Base-by-base conservation (phyloP, 768 basidiomycete genomes). In the Tephrocybe sp. region DNA sequence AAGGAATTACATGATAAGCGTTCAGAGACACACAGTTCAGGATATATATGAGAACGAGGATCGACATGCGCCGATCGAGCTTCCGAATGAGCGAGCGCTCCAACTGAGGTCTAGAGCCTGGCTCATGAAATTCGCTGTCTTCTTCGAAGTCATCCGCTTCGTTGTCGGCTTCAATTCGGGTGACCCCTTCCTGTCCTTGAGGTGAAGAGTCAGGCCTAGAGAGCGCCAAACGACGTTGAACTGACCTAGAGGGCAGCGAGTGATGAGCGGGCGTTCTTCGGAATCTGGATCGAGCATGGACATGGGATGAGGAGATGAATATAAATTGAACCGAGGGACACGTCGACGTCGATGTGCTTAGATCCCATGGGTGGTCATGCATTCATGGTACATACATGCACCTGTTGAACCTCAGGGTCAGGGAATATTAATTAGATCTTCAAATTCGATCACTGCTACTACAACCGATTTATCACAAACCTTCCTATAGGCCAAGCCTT, bases 31-130 rank as follows among this genome's bases (percentile, higher is more conserved):
- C 71, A 68, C 76, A 79, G 54, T 80, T 79, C 34, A 80, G 54
- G 50, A 80, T 78, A 58, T 80, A 79, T 48, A 80, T 78, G 32
- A 77, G 46, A 23, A 81, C 67, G 54, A 83, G 57, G 42, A 83
- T 76, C 38, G 74, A 73, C 79, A 83, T 80, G 23, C 81, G 72
- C 32, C 76, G 52, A 58, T 85, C 83, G 40, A 86, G 55, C 61
- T 85, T 85, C 57, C 69, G 63, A 45, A 84, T 58, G 12, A 86
- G 69, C 55, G 71, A 78, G 56, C 68, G 74, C 65, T 85, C 84
- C 15, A 85, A 67, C 28, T 37, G 64, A 55, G 63, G 69, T 44
- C 82, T 73, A 18, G 64, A 70, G 53, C 78, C 79, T 3, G 60
- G 58, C 14, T 75, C 77, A 34, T 76, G 78, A 46, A 81, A 81